These are phyloP conservation scores for Coniella vitis DNA, from an alignment of 2,329 filamentous ascomycete genomes.

Conservation along the genomic window DNA sequence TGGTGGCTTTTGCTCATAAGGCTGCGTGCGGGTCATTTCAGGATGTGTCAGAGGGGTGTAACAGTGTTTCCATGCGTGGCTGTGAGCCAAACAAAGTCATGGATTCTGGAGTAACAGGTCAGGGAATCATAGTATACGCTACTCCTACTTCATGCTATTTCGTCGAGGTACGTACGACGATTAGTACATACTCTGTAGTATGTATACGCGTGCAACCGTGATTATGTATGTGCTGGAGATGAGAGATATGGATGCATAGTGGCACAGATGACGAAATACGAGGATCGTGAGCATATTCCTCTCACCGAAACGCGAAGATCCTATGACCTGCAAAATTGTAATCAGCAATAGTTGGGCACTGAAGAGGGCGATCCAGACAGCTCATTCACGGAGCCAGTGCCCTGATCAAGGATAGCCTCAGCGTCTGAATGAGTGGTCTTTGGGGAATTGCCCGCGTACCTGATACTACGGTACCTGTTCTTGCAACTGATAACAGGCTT, in stretches of 20 bases:
- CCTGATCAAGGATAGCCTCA: constrained; percentile 9
- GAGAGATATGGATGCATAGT: too few species aligned
- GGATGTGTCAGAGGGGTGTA: neutral
- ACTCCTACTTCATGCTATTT: too few species aligned
- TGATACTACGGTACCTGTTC: neutral
- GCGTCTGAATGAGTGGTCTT: neutral
- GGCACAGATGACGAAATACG: constrained; percentile 9
- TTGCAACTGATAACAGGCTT: too few species aligned
- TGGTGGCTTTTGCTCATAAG: constrained; percentile 7
- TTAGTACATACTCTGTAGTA: too few species aligned
- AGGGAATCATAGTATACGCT: too few species aligned
- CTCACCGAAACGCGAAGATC: neutral
- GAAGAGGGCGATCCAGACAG: neutral
- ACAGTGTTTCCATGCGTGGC: neutral
- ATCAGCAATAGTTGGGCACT: neutral
- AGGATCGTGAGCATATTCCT: neutral
- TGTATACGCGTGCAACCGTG: too few species aligned
- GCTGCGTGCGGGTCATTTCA: constrained; percentile 5
- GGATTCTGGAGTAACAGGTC: too few species aligned
- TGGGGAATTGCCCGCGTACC: neutral
- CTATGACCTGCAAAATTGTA: neutral
- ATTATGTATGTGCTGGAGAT: too few species aligned
- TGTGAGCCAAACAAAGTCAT: neutral
- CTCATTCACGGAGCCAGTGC: constrained; percentile 9
- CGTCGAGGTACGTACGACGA: too few species aligned